phyloP scores from a whole-genome alignment of 164 flowering plant genomes.

The Santalum album region DNA sequence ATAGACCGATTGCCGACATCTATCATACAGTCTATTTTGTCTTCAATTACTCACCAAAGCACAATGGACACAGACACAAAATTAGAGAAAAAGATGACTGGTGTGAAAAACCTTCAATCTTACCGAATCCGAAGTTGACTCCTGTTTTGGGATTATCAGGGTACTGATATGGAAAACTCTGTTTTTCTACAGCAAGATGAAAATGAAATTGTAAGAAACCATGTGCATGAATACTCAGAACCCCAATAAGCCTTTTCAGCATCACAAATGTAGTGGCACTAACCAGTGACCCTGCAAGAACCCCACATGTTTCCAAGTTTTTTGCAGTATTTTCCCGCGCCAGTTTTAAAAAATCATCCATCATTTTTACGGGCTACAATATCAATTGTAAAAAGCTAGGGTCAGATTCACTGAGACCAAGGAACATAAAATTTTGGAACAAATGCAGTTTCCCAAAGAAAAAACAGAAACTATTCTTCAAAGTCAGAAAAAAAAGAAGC shows the following conservation, averaged over 20 bases:
- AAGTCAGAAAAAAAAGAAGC: not conserved
- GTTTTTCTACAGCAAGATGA: slow-evolving; percentile 61
- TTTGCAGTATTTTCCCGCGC: slow-evolving; percentile 70
- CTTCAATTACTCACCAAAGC: not conserved
- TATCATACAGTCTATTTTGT: too few species aligned
- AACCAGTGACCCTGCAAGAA: slow-evolving; percentile 92
- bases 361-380: slow-evolving; percentile 70
- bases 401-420: slow-evolving; percentile 3
- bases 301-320: slow-evolving; percentile 93
- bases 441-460: not conserved
- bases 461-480: not conserved
- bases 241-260: not conserved
- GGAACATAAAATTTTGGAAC: too few species aligned
- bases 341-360: slow-evolving; percentile 81
- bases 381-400: slow-evolving; percentile 8
- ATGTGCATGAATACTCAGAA: not conserved
- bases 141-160: slow-evolving; percentile 91
- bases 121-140: slow-evolving; percentile 97
- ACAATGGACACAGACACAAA: not conserved
- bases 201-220: slow-evolving; percentile 4
- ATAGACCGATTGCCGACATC: too few species aligned
- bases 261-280: slow-evolving; percentile 3
- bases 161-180: slow-evolving; percentile 78
- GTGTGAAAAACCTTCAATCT: slow-evolving; percentile 10
- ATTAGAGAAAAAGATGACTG: too few species aligned